Percentiles rank a stretch among this genome's conserved stretches.
Evolutionary conservation across 495 filamentous ascomycete species (phyloP).

Genomic region (Paragyromitra xinjiangensis): DNA sequence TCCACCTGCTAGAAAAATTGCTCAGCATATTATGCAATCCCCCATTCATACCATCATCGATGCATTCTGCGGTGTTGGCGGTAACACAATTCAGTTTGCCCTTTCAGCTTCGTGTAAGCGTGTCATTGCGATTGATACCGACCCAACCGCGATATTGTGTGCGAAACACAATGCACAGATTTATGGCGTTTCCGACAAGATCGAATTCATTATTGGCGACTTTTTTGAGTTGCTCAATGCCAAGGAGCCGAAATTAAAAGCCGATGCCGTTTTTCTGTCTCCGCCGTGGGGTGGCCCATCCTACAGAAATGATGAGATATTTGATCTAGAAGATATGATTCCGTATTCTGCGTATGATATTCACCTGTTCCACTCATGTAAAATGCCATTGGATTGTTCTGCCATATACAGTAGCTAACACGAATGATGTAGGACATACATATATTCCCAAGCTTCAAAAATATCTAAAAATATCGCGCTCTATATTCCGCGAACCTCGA

Average conservation of each 20-base stretch:
- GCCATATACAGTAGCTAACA: not conserved
- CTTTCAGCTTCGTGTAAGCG: constrained; percentile 75
- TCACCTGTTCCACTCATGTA: constrained; percentile 29
- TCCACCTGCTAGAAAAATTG: constrained; percentile 70
- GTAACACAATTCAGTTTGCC: constrained; percentile 95
- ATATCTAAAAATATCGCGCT: constrained; percentile 70
- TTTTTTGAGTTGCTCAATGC: constrained; percentile 70
- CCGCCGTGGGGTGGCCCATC: constrained; percentile 94
- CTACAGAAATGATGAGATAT: constrained; percentile 79
- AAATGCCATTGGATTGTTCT: not conserved
- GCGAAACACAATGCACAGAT: constrained; percentile 91
- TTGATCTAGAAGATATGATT: constrained; percentile 85
- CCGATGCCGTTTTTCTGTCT: constrained; percentile 81
- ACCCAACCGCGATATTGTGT: constrained; percentile 78
- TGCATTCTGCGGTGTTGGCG: constrained; percentile 88
- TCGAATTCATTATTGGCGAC: constrained; percentile 85
- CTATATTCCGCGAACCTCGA: constrained; percentile 87
- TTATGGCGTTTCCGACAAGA: constrained; percentile 81
- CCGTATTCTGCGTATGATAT: constrained; percentile 74
- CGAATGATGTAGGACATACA: constrained; percentile 12
- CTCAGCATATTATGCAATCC: constrained; percentile 69
- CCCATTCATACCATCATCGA: constrained; percentile 73
- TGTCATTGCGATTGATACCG: constrained; percentile 87
- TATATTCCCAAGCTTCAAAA: constrained; percentile 45
- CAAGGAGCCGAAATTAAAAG: constrained; percentile 57